Base-by-base conservation (phyloP, 2,329 filamentous ascomycete species). In the Aureobasidium subglaciale region DNA sequence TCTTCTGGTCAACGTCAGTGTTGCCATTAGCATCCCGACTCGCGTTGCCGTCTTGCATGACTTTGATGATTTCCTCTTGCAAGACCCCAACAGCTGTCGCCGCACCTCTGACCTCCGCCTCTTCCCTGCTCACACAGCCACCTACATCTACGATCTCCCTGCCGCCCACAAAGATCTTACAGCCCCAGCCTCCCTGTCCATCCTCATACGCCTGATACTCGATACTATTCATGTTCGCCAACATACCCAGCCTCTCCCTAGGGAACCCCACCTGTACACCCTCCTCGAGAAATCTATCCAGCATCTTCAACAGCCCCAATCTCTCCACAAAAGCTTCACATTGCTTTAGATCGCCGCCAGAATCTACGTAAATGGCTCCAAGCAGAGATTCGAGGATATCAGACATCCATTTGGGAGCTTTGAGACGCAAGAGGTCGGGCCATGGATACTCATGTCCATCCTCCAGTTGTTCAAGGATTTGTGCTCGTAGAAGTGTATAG, bases 321-420 rank as follows among this genome's bases (percentile, higher is more conserved):
- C 74, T 71, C 41, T 80, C 76, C 0, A 89, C 67, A 34, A 96
- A 76, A 0, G 53, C 64, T 48, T 78, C 73, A 63, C 89, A 95
- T 0, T 67, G 68, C 0, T 73, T 73, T 13, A 89, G 65, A 1
- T 79, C 77, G 0, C 86, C 87, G 0, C 78, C 62, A 0, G 78
- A 87, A 67, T 97, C 93, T 18, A 96, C 75, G 75, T 87, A 96
- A 0, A 96, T 78, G 0, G 90, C 91, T 0, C 88, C 92, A 0
- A 97, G 70, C 0, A 95, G 67, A 29, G 82, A 81, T 72, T 97
- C 92, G 9, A 96, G 76, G 7, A 96, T 72, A 67, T 96, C 91
- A 0, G 87, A 92, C 69, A 87, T 86, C 68, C 88, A 87, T 65
- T 96, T 96, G 15, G 81, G 81, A 0, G 84, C 78, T 13, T 78